Percentiles rank a stretch among this genome's conserved stretches.
phyloP scores from a whole-genome alignment of 345 rosid genomes.

The Rhizophora apiculata region DNA sequence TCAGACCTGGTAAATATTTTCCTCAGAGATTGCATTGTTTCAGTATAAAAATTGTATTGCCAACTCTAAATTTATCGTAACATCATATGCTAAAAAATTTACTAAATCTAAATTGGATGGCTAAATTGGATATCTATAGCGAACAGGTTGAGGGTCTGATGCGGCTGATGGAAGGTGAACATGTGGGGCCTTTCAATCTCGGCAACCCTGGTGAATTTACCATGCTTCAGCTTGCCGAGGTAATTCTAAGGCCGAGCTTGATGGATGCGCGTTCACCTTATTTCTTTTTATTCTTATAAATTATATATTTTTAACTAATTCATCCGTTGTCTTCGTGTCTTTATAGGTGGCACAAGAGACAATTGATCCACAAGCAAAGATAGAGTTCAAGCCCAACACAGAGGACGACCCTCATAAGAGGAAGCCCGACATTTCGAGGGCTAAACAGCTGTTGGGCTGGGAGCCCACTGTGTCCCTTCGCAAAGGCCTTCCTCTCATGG shows the following conservation, averaged over 20 bases:
- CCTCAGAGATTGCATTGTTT: background rate
- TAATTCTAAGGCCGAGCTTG: background rate
- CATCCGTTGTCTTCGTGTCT: too few species aligned
- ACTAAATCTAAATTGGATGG: too few species aligned
- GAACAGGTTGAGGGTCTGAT: background rate
- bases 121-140: too few species aligned
- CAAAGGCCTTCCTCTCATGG: slow-evolving; percentile 58
- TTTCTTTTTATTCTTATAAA: background rate
- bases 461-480: slow-evolving; percentile 70
- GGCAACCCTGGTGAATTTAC: slow-evolving; percentile 4
- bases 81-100: too few species aligned
- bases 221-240: slow-evolving; percentile 2
- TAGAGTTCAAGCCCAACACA: slow-evolving; percentile 68
- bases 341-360: background rate
- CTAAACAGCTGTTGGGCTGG: slow-evolving; percentile 51
- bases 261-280: background rate
- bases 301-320: background rate
- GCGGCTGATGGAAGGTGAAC: background rate
- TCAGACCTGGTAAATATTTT: slow-evolving; percentile 62
- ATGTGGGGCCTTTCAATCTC: slow-evolving; percentile 1
- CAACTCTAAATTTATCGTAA: background rate
- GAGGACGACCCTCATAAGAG: background rate
- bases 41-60: background rate
- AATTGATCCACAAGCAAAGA: slow-evolving; percentile 23
- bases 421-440: background rate